Conservation (phyloP, 768 basidiomycete genomes). For the Lentinula detonsa region DNA sequence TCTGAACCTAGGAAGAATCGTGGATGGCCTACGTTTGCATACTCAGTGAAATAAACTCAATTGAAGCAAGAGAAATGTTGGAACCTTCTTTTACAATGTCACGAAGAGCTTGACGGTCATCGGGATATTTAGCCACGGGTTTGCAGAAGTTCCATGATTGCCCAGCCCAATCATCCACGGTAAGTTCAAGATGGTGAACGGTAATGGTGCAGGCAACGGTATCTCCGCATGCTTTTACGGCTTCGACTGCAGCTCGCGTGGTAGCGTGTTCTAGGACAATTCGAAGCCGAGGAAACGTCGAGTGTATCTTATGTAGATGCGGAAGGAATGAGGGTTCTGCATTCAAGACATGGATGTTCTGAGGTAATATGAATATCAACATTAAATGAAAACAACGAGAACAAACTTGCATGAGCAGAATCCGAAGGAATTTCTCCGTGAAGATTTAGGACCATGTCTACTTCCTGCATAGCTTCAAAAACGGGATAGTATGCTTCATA, state of each 20-base stretch:
- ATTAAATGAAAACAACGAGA: neutral
- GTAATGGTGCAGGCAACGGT: constrained; percentile 97
- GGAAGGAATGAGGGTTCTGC: constrained; percentile 88
- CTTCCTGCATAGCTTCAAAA: constrained; percentile 91
- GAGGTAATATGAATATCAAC: constrained; percentile 1
- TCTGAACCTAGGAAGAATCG: constrained; percentile 98
- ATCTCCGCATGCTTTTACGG: constrained; percentile 68
- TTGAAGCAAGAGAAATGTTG: constrained; percentile 5
- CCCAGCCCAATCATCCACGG: constrained; percentile 95
- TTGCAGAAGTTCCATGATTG: constrained; percentile 97
- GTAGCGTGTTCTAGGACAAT: constrained; percentile 98
- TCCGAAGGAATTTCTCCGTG: constrained; percentile 98
- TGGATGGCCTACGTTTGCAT: constrained; percentile 62
- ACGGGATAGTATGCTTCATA: constrained; percentile 91
- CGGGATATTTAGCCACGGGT: constrained; percentile 94
- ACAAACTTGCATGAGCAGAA: constrained; percentile 40
- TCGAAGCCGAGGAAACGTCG: constrained; percentile 79
- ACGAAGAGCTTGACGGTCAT: constrained; percentile 79
- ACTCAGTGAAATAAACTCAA: neutral
- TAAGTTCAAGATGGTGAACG: constrained; percentile 90
- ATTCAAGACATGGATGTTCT: constrained; percentile 92
- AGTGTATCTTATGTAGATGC: constrained; percentile 77
- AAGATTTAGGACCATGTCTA: constrained; percentile 90
- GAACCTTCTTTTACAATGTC: constrained; percentile 72
- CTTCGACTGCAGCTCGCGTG: constrained; percentile 83